Evolutionary conservation across 345 rosid genomes (phyloP).

Genomic region (Populus deltoides): DNA sequence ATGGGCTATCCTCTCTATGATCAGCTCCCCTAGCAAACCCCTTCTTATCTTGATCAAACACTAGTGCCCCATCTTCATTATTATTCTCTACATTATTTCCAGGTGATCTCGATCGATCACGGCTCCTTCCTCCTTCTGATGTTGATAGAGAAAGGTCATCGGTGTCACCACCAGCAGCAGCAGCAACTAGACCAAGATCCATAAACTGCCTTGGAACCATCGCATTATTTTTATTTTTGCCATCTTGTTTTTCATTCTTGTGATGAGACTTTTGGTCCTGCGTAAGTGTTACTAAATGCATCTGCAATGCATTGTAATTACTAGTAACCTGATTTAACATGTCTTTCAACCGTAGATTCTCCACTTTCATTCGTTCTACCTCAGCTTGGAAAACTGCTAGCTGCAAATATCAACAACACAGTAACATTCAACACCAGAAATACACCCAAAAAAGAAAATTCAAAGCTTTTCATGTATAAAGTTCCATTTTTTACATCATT

Average conservation of each 20-base stretch:
- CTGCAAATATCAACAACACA: constrained; percentile 23
- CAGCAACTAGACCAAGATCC: constrained; percentile 47
- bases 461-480: not conserved
- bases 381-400: constrained; percentile 46
- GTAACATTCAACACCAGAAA: not conserved
- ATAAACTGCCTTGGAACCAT: constrained; percentile 45
- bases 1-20: constrained; percentile 41
- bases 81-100: constrained; percentile 13
- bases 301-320: constrained; percentile 46
- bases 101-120: constrained; percentile 41
- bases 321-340: constrained; percentile 42
- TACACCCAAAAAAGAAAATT: not conserved
- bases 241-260: constrained; percentile 7
- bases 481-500: not conserved
- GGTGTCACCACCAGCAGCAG: constrained; percentile 18
- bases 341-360: constrained; percentile 47
- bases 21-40: constrained; percentile 18
- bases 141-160: constrained; percentile 49
- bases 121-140: constrained; percentile 47
- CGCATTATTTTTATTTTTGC: constrained; percentile 12
- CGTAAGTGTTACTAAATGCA: constrained; percentile 36
- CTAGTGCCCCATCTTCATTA: constrained; percentile 9
- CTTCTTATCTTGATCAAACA: constrained; percentile 25
- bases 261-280: constrained; percentile 25
- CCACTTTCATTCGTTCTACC: constrained; percentile 41